Conservation (phyloP, 345 rosid species). For the Xanthoceras sorbifolium region DNA sequence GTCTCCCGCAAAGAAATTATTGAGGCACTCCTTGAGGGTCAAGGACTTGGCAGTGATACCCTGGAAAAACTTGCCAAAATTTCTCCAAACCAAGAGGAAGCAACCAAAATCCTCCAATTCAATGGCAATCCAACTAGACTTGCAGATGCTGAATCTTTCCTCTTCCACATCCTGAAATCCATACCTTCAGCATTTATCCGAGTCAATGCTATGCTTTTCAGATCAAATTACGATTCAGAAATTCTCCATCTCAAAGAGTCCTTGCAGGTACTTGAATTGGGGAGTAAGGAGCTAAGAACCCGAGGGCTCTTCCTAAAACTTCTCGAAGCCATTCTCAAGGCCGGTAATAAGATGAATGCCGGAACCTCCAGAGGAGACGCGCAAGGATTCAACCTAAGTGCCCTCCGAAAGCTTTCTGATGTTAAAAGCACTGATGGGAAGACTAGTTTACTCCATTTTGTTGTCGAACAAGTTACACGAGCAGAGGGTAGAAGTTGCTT, state of each 20-base stretch:
- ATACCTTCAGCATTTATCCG: slow-evolving; percentile 73
- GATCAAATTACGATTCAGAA: slow-evolving; percentile 61
- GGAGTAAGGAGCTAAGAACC: slow-evolving; percentile 64
- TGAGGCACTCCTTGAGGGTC: slow-evolving; percentile 52
- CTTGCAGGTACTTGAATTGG: slow-evolving; percentile 56
- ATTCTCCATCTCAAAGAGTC: slow-evolving; percentile 56
- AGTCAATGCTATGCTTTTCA: slow-evolving; percentile 65
- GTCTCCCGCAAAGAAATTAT: slow-evolving; percentile 46
- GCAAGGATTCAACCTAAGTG: slow-evolving; percentile 65
- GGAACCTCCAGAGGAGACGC: slow-evolving; percentile 94
- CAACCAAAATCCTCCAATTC: slow-evolving; percentile 55
- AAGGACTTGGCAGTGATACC: slow-evolving; percentile 48
- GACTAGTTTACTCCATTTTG: slow-evolving; percentile 79
- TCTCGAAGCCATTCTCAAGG: slow-evolving; percentile 83
- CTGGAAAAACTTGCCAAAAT: slow-evolving; percentile 74
- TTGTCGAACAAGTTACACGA: slow-evolving; percentile 72
- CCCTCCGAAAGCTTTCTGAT: slow-evolving; percentile 68
- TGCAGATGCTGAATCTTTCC: slow-evolving; percentile 72
- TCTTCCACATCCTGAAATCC: slow-evolving; percentile 59
- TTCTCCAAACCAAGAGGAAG: slow-evolving; percentile 73
- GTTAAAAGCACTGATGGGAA: slow-evolving; percentile 77
- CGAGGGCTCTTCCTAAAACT: slow-evolving; percentile 76
- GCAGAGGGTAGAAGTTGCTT: slow-evolving; percentile 58
- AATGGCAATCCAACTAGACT: slow-evolving; percentile 48
- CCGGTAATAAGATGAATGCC: slow-evolving; percentile 84